Evolutionary conservation across 352 stramenopile genomes (phyloP).

Genomic region (Thraustotheca clavata): DNA sequence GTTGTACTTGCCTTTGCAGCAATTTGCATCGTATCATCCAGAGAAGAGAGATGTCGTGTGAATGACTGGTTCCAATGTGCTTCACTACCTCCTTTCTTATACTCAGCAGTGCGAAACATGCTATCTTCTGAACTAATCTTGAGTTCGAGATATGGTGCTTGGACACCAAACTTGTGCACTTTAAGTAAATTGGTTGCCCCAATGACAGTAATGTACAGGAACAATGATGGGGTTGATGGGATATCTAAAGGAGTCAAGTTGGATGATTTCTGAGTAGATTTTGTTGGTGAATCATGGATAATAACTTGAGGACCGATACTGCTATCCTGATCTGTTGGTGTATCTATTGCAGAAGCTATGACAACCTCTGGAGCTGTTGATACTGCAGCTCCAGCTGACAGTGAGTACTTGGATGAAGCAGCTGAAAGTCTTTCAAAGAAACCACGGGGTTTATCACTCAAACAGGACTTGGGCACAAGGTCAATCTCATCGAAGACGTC

Average conservation of each 20-base stretch:
- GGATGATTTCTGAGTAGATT: background rate
- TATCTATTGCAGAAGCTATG: background rate
- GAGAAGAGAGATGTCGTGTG: slow-evolving; percentile 39
- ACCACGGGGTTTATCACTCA: background rate
- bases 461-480: slow-evolving; percentile 5
- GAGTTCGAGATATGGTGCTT: slow-evolving; percentile 21
- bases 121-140: slow-evolving; percentile 15
- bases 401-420: background rate
- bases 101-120: slow-evolving; percentile 36
- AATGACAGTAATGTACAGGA: slow-evolving; percentile 15
- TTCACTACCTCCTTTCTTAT: slow-evolving; percentile 77
- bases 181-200: slow-evolving; percentile 18
- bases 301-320: background rate
- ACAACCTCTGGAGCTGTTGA: background rate
- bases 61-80: slow-evolving; percentile 82
- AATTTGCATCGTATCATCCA: slow-evolving; percentile 39
- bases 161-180: slow-evolving; percentile 22
- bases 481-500: slow-evolving; percentile 2
- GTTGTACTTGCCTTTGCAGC: slow-evolving; percentile 60
- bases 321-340: background rate
- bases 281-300: slow-evolving; percentile 16
- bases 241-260: background rate
- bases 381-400: background rate
- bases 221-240: background rate
- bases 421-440: background rate